phyloP scores from a whole-genome alignment of 2,329 filamentous ascomycete genomes.

The Didymella exigua region DNA sequence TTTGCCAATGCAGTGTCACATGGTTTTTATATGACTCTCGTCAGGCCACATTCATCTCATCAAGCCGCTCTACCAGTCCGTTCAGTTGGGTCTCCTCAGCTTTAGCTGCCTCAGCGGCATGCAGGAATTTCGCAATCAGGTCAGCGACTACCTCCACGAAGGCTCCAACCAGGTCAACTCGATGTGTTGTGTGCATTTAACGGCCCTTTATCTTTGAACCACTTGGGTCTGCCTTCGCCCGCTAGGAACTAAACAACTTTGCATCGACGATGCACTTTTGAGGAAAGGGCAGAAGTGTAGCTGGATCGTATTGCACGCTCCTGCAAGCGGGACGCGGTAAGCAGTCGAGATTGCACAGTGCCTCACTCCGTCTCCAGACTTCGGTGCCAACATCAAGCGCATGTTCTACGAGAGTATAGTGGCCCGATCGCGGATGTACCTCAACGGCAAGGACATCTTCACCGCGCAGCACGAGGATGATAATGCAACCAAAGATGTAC shows the following conservation, averaged over 20 bases:
- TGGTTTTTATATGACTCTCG: background rate
- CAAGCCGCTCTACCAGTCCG: background rate
- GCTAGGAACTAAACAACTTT: background rate
- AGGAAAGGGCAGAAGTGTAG: background rate
- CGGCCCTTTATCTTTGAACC: background rate
- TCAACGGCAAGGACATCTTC: background rate
- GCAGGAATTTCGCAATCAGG: background rate
- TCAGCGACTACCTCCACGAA: slow-evolving; percentile 1
- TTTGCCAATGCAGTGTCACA: too few relatives aligned
- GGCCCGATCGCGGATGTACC: background rate
- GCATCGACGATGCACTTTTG: background rate
- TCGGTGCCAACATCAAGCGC: background rate
- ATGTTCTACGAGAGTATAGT: background rate
- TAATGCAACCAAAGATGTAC: background rate
- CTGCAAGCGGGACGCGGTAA: background rate
- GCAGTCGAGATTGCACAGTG: background rate
- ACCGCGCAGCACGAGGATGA: background rate
- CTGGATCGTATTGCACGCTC: background rate
- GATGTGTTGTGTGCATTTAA: background rate
- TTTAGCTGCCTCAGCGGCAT: background rate
- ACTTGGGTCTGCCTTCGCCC: background rate
- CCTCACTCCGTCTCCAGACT: background rate
- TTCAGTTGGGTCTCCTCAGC: background rate
- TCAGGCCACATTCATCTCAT: background rate
- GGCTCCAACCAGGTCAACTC: slow-evolving; percentile 2